Conservation (phyloP, 2,329 filamentous ascomycete genomes). For the Pestalotiopsis sp. region DNA sequence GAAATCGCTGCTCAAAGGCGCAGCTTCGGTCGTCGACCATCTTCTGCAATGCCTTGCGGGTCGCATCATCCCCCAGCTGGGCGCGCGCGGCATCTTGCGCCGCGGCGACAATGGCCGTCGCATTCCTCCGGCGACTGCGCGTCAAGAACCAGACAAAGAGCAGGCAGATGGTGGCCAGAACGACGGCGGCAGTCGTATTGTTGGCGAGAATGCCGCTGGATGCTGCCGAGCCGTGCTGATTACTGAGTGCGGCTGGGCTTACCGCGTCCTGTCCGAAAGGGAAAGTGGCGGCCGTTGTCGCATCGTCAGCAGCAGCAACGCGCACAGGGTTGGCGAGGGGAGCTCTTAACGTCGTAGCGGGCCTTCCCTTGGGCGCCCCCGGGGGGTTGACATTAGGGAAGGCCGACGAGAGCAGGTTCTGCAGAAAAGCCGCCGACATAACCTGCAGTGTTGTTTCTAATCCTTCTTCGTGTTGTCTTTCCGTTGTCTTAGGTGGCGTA, state of each 20-base stretch:
- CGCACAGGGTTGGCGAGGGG: not conserved
- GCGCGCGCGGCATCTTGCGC: not conserved
- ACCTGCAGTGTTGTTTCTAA: not conserved
- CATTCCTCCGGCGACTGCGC: not conserved
- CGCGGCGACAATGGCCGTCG: not conserved
- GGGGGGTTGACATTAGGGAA: constrained; percentile 2
- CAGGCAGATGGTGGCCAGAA: not conserved
- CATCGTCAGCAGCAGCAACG: not conserved
- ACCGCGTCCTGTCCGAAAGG: not conserved
- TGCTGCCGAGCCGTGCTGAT: not conserved
- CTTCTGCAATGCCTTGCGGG: not conserved
- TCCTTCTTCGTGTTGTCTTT: not conserved
- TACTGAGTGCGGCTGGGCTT: not conserved
- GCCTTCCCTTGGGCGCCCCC: not conserved
- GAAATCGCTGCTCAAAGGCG: constrained; percentile 13
- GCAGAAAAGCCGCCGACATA: constrained; percentile 3
- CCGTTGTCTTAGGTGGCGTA: not conserved
- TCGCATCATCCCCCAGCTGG: not conserved
- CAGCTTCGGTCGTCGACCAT: not conserved
- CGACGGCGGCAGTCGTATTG: not conserved
- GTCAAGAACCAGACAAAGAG: not conserved
- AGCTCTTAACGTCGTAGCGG: not conserved
- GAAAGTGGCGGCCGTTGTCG: not conserved
- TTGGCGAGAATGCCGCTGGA: not conserved
- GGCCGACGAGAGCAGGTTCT: not conserved